Percentiles rank a stretch among this genome's conserved stretches.
phyloP scores from a whole-genome alignment of 1,139 yeast species.

The Debaryomycetaceae sp. region DNA sequence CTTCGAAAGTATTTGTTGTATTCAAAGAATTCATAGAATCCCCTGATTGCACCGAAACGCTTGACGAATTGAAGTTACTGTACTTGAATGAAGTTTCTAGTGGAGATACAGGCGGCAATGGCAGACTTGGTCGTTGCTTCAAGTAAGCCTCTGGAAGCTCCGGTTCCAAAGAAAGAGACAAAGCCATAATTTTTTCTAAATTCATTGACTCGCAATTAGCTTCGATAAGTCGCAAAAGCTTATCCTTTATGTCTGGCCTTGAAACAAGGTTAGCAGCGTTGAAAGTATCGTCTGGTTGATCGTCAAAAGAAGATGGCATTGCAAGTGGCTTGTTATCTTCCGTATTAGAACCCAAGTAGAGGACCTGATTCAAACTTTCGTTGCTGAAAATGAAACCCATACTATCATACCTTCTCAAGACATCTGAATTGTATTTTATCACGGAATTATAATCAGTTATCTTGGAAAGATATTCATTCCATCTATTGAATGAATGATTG shows the following conservation, averaged over 20 bases:
- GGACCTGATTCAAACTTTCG: conserved; percentile 44
- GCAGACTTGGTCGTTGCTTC: conserved; percentile 8
- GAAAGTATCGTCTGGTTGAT: background rate
- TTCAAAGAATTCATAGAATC: conserved; percentile 17
- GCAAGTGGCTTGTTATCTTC: conserved; percentile 27
- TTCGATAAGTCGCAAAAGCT: conserved; percentile 34
- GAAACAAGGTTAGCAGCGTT: conserved; percentile 3
- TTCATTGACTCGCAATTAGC: conserved; percentile 38
- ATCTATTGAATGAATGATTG: conserved; percentile 70
- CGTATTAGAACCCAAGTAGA: conserved; percentile 37
- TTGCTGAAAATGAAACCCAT: conserved; percentile 48
- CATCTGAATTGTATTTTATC: conserved; percentile 42
- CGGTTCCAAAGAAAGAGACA: conserved; percentile 38
- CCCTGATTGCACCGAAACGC: conserved; percentile 25
- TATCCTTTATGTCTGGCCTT: conserved; percentile 15
- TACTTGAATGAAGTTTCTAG: conserved; percentile 9
- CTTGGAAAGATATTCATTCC: conserved; percentile 65
- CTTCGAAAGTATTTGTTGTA: background rate
- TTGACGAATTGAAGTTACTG: conserved; percentile 15
- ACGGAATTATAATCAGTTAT: conserved; percentile 37
- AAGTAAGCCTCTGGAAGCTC: conserved; percentile 41
- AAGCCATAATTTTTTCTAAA: conserved; percentile 37
- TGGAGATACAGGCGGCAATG: conserved; percentile 8
- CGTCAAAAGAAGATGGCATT: conserved; percentile 7
- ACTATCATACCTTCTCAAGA: conserved; percentile 38